Evolutionary conservation across 192 early-diverging fungal species (phyloP).

Genomic region (Backusella sp.): DNA sequence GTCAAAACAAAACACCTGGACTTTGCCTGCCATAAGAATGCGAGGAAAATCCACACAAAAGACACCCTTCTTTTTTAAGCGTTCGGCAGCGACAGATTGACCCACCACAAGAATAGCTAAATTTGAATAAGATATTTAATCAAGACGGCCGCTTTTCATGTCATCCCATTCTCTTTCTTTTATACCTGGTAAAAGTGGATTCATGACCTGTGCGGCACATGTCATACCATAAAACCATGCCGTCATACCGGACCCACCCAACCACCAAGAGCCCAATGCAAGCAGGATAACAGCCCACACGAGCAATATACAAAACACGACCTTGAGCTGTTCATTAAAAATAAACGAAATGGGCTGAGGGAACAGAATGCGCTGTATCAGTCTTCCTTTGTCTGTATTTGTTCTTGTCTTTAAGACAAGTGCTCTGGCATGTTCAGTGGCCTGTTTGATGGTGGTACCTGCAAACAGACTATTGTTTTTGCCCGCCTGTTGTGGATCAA

Average conservation of each 20-base stretch:
- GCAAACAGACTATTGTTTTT: conserved; percentile 45
- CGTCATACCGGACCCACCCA: conserved; percentile 48
- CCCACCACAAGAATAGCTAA: conserved; percentile 70
- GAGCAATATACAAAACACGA: conserved; percentile 52
- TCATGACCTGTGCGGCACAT: conserved; percentile 62
- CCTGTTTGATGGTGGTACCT: conserved; percentile 59
- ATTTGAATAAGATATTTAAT: conserved; percentile 27
- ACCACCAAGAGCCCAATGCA: conserved; percentile 40
- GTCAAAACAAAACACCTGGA: conserved; percentile 70
- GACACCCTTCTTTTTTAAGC: conserved; percentile 56
- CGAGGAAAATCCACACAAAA: conserved; percentile 68
- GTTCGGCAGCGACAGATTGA: conserved; percentile 61
- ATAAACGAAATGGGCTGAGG: conserved; percentile 66
- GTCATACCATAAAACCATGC: conserved; percentile 66
- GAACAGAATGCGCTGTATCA: conserved; percentile 69
- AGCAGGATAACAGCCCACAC: conserved; percentile 41
- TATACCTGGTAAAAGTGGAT: conserved; percentile 46
- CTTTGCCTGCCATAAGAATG: conserved; percentile 70
- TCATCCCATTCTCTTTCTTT: neutral
- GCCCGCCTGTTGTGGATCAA: conserved; percentile 13
- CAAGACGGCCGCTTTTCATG: no score
- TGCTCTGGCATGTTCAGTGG: conserved; percentile 33
- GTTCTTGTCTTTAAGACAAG: conserved; percentile 50
- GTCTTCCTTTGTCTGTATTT: conserved; percentile 55
- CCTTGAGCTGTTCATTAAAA: conserved; percentile 70